These are phyloP conservation scores for Trichoderma semiorbis DNA, from an alignment of 2,329 filamentous ascomycete genomes.

Conservation along the genomic window DNA sequence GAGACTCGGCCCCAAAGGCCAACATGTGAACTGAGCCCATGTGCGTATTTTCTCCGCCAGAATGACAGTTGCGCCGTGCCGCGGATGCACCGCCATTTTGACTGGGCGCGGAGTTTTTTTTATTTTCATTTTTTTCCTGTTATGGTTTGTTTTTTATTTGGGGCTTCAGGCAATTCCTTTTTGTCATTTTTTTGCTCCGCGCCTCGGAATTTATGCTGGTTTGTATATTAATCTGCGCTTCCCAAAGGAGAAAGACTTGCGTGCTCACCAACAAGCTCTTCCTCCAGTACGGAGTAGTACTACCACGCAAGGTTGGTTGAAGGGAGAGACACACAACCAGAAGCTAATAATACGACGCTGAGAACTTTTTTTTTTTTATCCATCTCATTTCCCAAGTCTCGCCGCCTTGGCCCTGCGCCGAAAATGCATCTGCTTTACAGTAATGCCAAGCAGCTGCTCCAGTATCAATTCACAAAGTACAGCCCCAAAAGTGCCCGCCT, in stretches of 20 bases:
- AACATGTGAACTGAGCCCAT: background rate
- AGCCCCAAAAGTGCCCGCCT: background rate
- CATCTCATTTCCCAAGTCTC: background rate
- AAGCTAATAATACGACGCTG: background rate
- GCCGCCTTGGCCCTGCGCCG: background rate
- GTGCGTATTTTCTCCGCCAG: background rate
- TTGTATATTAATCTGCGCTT: background rate
- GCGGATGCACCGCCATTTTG: background rate
- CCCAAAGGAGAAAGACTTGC: background rate
- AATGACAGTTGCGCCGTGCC: background rate
- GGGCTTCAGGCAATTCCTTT: background rate
- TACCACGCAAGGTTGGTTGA: background rate
- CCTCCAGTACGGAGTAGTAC: background rate
- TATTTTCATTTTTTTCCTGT: background rate
- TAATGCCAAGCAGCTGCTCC: background rate
- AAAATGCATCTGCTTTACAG: background rate
- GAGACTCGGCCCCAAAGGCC: background rate
- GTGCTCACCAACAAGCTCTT: background rate
- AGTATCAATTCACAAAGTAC: background rate
- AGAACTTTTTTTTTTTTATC: background rate
- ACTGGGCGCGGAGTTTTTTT: background rate
- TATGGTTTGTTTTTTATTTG: background rate
- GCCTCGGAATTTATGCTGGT: background rate
- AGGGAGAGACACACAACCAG: background rate
- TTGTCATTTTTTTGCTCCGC: background rate